Conservation (phyloP, 2,329 filamentous ascomycete species). For the Diaporthe capsici region DNA sequence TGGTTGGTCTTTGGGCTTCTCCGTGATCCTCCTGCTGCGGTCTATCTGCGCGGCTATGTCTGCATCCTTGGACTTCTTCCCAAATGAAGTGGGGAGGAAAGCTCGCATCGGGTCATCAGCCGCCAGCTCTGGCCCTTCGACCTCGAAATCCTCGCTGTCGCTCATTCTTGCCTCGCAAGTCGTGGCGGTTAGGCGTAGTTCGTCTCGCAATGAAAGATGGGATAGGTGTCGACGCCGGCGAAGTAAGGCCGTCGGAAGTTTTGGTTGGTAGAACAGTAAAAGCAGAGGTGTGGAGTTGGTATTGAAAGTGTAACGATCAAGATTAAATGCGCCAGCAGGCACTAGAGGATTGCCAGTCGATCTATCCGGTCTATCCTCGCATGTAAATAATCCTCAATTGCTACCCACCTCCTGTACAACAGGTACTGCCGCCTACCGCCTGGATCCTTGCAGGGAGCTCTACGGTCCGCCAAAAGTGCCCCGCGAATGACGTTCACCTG, state of each 20-base stretch:
- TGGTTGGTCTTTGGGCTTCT: constrained; percentile 50
- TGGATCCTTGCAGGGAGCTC: constrained; percentile 18
- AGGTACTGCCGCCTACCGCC: neutral
- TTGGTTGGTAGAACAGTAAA: neutral
- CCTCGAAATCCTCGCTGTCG: constrained; percentile 71
- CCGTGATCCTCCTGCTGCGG: constrained; percentile 75
- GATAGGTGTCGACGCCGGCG: neutral
- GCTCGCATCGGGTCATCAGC: constrained; percentile 79
- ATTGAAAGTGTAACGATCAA: neutral
- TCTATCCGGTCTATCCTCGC: neutral
- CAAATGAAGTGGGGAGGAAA: constrained; percentile 87
- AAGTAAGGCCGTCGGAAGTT: neutral
- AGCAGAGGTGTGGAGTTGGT: neutral
- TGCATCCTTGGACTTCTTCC: constrained; percentile 81
- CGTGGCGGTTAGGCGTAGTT: neutral
- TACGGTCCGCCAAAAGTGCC: constrained; percentile 32
- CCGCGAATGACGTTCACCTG: constrained; percentile 41
- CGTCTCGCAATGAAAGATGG: neutral
- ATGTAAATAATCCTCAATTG: constrained; percentile 23
- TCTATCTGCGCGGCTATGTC: constrained; percentile 87
- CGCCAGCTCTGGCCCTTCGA: constrained; percentile 68
- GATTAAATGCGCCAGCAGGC: constrained; percentile 26
- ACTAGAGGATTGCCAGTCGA: neutral
- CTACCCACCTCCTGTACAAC: neutral
- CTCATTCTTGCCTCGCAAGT: constrained; percentile 60